A percentile compares a stretch with the other conserved stretches of the same genome.
These are phyloP conservation scores for Adansonia digitata DNA, from an alignment of 345 rosid genomes.

Conservation along the genomic window DNA sequence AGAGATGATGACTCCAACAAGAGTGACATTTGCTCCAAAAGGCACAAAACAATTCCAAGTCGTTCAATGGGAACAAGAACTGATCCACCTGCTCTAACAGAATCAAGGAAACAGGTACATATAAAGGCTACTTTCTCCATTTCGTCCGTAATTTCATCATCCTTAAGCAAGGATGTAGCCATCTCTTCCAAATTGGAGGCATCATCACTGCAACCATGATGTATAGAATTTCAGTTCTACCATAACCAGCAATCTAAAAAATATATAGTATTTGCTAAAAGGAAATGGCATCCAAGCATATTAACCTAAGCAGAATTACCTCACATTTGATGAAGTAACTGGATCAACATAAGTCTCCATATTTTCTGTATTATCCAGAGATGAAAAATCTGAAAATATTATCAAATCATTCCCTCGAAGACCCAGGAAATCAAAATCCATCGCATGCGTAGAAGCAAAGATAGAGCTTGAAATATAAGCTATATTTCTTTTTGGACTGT, in stretches of 20 bases:
- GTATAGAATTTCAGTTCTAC: slow-evolving; percentile 1
- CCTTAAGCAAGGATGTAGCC: slow-evolving; percentile 31
- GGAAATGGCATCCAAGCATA: not conserved
- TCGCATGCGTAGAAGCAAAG: slow-evolving; percentile 53
- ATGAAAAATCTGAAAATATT: slow-evolving; percentile 57
- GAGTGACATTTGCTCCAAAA: slow-evolving; percentile 54
- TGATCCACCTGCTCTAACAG: slow-evolving; percentile 72
- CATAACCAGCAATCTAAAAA: slow-evolving; percentile 10
- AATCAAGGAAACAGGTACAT: slow-evolving; percentile 53
- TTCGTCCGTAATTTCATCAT: slow-evolving; percentile 52
- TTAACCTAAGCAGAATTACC: slow-evolving; percentile 31
- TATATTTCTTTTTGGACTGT: slow-evolving; percentile 45
- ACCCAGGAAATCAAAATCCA: slow-evolving; percentile 46
- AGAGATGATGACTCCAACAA: slow-evolving; percentile 46
- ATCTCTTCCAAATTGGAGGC: slow-evolving; percentile 28
- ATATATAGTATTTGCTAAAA: not conserved
- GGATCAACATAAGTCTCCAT: slow-evolving; percentile 23
- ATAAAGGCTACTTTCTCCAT: slow-evolving; percentile 62
- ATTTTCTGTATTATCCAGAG: slow-evolving; percentile 29
- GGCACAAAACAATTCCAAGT: slow-evolving; percentile 56
- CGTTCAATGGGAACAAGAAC: slow-evolving; percentile 57
- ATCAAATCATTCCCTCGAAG: slow-evolving; percentile 51
- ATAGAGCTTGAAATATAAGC: slow-evolving; percentile 55
- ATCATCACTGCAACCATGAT: slow-evolving; percentile 24
- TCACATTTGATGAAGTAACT: slow-evolving; percentile 28